Base-by-base conservation (phyloP, 225 moss, liverwort and hornwort species). In the Sphagnum tenellum region DNA sequence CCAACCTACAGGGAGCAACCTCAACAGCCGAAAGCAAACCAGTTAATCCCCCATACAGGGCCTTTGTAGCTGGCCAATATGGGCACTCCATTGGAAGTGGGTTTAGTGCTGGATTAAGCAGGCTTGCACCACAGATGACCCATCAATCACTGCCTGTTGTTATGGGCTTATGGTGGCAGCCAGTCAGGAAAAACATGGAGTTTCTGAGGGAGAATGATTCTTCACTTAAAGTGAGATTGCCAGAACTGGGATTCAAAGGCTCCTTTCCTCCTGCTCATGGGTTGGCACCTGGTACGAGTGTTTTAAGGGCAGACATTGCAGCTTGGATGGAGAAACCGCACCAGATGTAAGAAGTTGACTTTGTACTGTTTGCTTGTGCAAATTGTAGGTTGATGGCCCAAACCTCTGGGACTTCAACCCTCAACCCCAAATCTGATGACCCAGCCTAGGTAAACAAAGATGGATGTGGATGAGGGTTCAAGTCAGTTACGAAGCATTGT, bases 91-190 rank as follows among this genome's bases (percentile, higher is more conserved):
- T 86, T 55, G 75, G 73, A 77, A 78, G 77, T 58, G 75, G 83
- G 47, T 75, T 86, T 45, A 74, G 69, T 55, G 69, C 62, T 47
- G 73, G 72, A 11, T 63, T 83, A 64, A 73, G 74, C 70, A 83
- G 79, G 70, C 75, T 83, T 13, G 73, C 82, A 49, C 75, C 72
- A 7, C 77, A 72, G 71, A 29, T 70, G 10, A 76, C 67, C 56
- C 44, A 71, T 65, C 83, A 62, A 3, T 80, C 86, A 7, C 57
- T 86, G 63, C 86, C 83, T 61, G 78, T 86, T 29, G 83, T 80
- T 14, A 77, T 86, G 83, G 86, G 86, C 46, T 72, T 83, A 55
- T 86, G 86, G 82, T 83, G 86, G 86, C 86, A 86, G 55, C 86
- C 86, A 45, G 68, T 78, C 70, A 73, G 80, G 62, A 83, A 72